Base-by-base conservation (phyloP, 768 basidiomycete species). In the Trametes cubensis region DNA sequence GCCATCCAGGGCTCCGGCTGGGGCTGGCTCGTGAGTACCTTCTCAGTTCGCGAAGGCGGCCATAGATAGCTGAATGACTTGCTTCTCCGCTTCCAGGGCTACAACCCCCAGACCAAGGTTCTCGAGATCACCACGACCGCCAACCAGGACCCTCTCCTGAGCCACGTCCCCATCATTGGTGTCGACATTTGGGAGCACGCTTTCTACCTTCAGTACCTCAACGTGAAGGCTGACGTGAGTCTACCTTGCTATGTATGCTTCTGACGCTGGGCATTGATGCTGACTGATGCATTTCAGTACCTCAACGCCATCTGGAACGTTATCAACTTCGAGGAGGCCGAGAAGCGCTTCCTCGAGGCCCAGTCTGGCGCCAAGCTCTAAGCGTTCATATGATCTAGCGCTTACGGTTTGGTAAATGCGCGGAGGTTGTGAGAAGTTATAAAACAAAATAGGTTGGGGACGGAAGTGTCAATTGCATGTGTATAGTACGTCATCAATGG, bases 111-210 rank as follows among this genome's bases (percentile, higher is more conserved):
- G 59, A 85, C 78, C 65, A 85, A 86, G 77, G 80, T 79, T 67
- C 86, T 99, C 59, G 94, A 96, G 80, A 84, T 97, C 67, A 78
- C 84, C 53, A 95, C 97, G 45, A 98, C 97, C 34, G 74, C 94
- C 6, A 98, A 99, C 84, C 97, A 99, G 80, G 95, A 98, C 73
- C 95, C 95, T 61, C 83, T 95, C 52, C 76, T 93, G 66, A 74
- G 77, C 48, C 88, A 86, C 71, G 76, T 84, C 57, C 92, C 94
- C 57, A 83, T 97, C 78, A 90, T 95, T 68, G 94, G 94, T 46
- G 88, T 97, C 68, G 94, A 95, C 66, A 86, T 95, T 72, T 96
- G 94, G 94, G 94, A 96, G 78, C 94, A 95, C 72, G 92, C 94
- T 55, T 94, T 94, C 81, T 98, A 96, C 80, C 84, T 96, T 69